A percentile compares a stretch with the other conserved stretches of the same genome.
phyloP scores from a whole-genome alignment of 495 filamentous ascomycete species.

The Pseudevernia furfuracea region DNA sequence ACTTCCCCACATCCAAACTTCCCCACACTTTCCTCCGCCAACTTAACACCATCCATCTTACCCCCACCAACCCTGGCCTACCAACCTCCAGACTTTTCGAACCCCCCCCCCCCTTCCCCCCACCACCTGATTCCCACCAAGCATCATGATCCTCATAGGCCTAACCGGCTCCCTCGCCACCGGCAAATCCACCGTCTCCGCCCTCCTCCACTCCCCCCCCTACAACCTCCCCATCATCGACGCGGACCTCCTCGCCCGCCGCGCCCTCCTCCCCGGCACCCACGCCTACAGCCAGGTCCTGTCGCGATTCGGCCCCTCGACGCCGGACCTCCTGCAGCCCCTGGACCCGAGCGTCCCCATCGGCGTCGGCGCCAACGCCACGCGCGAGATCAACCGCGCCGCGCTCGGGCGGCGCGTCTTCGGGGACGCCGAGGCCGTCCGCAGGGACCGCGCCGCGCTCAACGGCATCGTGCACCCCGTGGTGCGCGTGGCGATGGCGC shows the following conservation, averaged over 20 bases:
- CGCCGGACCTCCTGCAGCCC: conserved; percentile 71
- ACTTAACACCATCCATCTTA: background rate
- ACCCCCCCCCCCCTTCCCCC: background rate
- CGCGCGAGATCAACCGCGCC: conserved; percentile 62
- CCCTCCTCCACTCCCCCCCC: conserved; percentile 66
- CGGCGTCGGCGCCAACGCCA: conserved; percentile 33
- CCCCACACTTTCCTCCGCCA: background rate
- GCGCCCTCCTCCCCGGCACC: conserved; percentile 87
- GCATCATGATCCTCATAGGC: conserved; percentile 88
- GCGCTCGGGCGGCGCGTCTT: conserved; percentile 82
- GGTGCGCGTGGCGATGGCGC: conserved; percentile 69
- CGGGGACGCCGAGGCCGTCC: conserved; percentile 56
- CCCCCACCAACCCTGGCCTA: background rate
- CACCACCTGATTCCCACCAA: background rate
- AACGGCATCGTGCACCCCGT: conserved; percentile 91
- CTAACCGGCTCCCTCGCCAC: conserved; percentile 97
- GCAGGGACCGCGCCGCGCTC: conserved; percentile 60
- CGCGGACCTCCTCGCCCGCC: conserved; percentile 81
- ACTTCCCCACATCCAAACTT: background rate
- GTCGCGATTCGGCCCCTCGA: conserved; percentile 65
- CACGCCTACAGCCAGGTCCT: conserved; percentile 73
- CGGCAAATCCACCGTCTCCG: conserved; percentile 92
- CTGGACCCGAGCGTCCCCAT: conserved; percentile 67
- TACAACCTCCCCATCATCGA: conserved; percentile 90
- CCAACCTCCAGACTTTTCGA: background rate